These are phyloP conservation scores for Avicennia marina DNA, from an alignment of 257 asterid species.

Conservation along the genomic window DNA sequence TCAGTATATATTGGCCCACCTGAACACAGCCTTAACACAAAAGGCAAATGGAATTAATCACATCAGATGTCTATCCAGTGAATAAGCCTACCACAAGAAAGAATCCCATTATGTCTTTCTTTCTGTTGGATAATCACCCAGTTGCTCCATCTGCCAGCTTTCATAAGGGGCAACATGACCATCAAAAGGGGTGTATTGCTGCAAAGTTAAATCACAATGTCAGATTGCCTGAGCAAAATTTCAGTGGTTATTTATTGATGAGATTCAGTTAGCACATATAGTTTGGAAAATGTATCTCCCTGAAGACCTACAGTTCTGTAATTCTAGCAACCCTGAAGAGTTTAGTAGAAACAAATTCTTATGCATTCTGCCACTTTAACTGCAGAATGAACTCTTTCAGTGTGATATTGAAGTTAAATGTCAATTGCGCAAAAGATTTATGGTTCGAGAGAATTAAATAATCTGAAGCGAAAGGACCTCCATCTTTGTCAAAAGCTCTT, in stretches of 20 bases:
- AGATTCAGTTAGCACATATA: too few species aligned
- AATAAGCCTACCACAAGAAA: slow-evolving; percentile 40
- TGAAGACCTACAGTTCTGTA: too few species aligned
- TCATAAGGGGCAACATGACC: slow-evolving; percentile 88
- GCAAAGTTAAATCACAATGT: slow-evolving; percentile 24
- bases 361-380: too few species aligned
- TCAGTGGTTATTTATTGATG: too few species aligned
- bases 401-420: background rate
- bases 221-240: too few species aligned
- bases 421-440: background rate
- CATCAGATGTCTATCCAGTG: slow-evolving; percentile 27
- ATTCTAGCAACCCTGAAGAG: too few species aligned
- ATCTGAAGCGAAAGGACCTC: slow-evolving; percentile 41
- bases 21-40: slow-evolving; percentile 23
- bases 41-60: slow-evolving; percentile 31
- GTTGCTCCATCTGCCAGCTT: slow-evolving; percentile 83
- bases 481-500: slow-evolving; percentile 71
- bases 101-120: slow-evolving; percentile 33
- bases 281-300: too few species aligned
- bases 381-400: too few species aligned
- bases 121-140: slow-evolving; percentile 48
- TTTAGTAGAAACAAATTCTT: too few species aligned
- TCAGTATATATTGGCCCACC: slow-evolving; percentile 20
- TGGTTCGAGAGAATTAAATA: background rate
- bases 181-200: slow-evolving; percentile 57